phyloP scores from a whole-genome alignment of 1,139 yeast species.

The Sugiyamaella japonica region DNA sequence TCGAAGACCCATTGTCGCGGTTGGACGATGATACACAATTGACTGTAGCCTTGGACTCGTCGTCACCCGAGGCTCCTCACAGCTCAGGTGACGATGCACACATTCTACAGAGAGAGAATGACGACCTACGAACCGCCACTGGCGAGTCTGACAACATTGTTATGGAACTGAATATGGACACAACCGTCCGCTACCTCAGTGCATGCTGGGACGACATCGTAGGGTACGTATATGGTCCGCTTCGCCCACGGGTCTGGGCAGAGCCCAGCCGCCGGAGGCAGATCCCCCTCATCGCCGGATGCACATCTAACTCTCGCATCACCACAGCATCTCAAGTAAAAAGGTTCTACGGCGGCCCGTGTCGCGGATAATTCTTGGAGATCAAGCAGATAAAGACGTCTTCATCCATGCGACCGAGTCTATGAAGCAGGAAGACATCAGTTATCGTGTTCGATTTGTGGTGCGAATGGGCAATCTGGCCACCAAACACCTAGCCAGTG shows the following conservation, averaged over 20 bases:
- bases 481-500: not conserved
- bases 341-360: constrained; percentile 62
- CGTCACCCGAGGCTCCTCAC: constrained; percentile 11
- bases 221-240: constrained; percentile 32
- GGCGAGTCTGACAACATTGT: constrained; percentile 77
- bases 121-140: constrained; percentile 49
- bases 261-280: constrained; percentile 4
- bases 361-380: constrained; percentile 65
- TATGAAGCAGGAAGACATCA: constrained; percentile 72
- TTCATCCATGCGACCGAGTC: constrained; percentile 69
- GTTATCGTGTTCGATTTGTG: constrained; percentile 73
- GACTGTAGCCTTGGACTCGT: not conserved
- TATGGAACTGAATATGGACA: constrained; percentile 77
- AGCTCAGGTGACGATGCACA: constrained; percentile 14
- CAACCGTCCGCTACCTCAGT: constrained; percentile 72
- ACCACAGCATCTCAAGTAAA: constrained; percentile 56
- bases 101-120: constrained; percentile 28
- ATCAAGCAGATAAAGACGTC: constrained; percentile 62
- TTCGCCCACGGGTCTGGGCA: not conserved
- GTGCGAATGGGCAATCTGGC: constrained; percentile 37
- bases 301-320: too few species aligned
- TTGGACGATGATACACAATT: not conserved
- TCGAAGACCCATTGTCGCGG: not conserved
- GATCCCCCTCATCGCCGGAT: too few species aligned
- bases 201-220: constrained; percentile 75